phyloP scores from a whole-genome alignment of 495 filamentous ascomycete species.

The Hypoxylon lenormandii region DNA sequence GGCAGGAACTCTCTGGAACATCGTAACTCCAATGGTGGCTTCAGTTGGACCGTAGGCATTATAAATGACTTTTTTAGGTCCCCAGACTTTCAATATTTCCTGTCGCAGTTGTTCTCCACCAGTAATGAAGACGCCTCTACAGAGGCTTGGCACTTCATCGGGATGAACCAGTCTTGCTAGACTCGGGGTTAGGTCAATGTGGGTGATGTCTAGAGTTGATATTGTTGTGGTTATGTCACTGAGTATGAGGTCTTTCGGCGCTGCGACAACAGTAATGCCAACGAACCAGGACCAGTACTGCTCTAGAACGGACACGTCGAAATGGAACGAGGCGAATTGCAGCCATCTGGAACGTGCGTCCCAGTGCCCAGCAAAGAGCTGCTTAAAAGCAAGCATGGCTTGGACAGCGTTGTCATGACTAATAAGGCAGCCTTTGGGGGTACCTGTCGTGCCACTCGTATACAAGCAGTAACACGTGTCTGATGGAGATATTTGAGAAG shows the following conservation, averaged over 20 bases:
- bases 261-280: constrained; percentile 81
- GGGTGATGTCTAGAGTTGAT: constrained; percentile 77
- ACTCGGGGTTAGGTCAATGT: constrained; percentile 83
- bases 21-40: constrained; percentile 86
- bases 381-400: constrained; percentile 77
- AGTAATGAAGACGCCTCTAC: constrained; percentile 78
- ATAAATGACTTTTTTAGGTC: constrained; percentile 71
- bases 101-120: constrained; percentile 78
- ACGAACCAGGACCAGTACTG: constrained; percentile 92
- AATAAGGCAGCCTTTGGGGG: constrained; percentile 80
- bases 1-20: constrained; percentile 76
- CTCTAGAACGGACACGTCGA: constrained; percentile 87
- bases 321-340: constrained; percentile 89
- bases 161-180: constrained; percentile 71
- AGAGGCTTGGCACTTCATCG: constrained; percentile 74
- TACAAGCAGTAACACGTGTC: constrained; percentile 79
- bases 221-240: constrained; percentile 80
- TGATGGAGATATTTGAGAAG: constrained; percentile 52
- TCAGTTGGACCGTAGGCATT: constrained; percentile 89
- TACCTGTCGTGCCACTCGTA: constrained; percentile 85
- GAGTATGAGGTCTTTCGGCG: constrained; percentile 79
- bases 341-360: constrained; percentile 76
- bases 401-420: constrained; percentile 81
- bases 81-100: constrained; percentile 79
- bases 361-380: constrained; percentile 77